A percentile compares a stretch with the other conserved stretches of the same genome.
Evolutionary conservation across 805 yeast species (phyloP).

Genomic region (Kodamaea kaohsiungensis): DNA sequence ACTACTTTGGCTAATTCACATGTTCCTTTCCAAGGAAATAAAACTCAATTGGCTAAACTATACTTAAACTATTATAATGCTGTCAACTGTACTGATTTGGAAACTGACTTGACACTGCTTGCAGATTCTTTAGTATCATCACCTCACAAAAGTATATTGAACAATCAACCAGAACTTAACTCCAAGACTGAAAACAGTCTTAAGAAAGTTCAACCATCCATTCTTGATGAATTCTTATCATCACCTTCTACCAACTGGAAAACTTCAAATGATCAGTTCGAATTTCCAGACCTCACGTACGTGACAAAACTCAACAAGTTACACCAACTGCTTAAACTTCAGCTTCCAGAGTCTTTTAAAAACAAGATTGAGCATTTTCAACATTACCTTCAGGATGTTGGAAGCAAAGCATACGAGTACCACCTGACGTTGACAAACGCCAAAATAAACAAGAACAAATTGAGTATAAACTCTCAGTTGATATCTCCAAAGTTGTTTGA

Average conservation of each 20-base stretch:
- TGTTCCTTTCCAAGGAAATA: background rate
- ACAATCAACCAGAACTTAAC: background rate
- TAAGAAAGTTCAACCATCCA: background rate
- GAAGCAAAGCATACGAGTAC: background rate
- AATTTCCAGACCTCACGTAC: conserved; percentile 1
- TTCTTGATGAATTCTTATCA: background rate
- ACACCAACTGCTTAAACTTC: background rate
- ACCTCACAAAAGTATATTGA: background rate
- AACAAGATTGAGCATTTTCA: background rate
- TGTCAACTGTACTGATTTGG: background rate
- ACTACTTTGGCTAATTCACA: background rate
- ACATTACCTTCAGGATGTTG: background rate
- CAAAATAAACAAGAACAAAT: background rate
- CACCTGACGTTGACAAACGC: background rate
- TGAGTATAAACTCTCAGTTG: background rate
- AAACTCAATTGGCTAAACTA: background rate
- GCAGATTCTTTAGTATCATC: background rate
- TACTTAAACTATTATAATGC: background rate
- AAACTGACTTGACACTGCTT: background rate
- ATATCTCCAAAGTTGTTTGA: background rate
- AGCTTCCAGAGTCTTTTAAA: background rate
- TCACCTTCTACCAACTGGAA: background rate
- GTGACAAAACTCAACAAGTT: background rate
- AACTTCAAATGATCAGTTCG: background rate
- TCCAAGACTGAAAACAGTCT: background rate